Base-by-base conservation (phyloP, 1,139 yeast genomes). In the Nakaseomyces bracarensis region DNA sequence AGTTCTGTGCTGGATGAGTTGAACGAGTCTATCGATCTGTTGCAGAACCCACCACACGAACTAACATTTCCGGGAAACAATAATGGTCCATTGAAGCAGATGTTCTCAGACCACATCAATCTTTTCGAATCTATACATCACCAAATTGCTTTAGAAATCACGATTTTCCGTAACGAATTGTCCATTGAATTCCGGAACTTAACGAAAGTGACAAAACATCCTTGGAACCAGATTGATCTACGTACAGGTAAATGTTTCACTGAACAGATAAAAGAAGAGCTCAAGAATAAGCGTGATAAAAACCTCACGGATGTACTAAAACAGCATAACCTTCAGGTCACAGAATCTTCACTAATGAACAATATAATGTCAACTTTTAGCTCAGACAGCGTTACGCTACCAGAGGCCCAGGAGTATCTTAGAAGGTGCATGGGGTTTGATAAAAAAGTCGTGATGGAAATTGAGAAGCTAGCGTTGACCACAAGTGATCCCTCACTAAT, bases 401-500 rank as follows among this genome's bases (percentile, higher is more conserved):
- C 54, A n/a, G 57, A 59, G 41, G 64, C 66, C 7, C 60, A 56
- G 36, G 61, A 61, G 38, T 61, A 59, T 40, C 46, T 65, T 23
- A 58, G 61, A 8, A 48, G 68, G 29, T 63, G 68, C 37, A 53
- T 64, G n/a, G 64, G 70, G 9, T 69, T 64, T 45, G 57, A 66
- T 43, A 61, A 61, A 15, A 53, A 52, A 31, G 67, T 67, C 3
- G 71, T 70, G 3, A 57, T 67, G 35, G 73, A 69, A 45, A 52
- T 58, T 39, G 74, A 68, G 40, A 64, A 66, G 40, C 48, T 67
- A 4, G 53, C 64, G 6, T 64, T 67, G 13, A 65, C 67, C 23
- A 63, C 71, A 23, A 72, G 70, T 46, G 76, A 72, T 45, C 75
- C 75, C 5, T 63, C 63, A 38, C 48, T 71, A 36, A 62, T 71